Percentiles rank a stretch among this genome's conserved stretches.
These are phyloP conservation scores for Sanghuangporus baumii DNA, from an alignment of 1,284 basidiomycete genomes.

Conservation along the genomic window DNA sequence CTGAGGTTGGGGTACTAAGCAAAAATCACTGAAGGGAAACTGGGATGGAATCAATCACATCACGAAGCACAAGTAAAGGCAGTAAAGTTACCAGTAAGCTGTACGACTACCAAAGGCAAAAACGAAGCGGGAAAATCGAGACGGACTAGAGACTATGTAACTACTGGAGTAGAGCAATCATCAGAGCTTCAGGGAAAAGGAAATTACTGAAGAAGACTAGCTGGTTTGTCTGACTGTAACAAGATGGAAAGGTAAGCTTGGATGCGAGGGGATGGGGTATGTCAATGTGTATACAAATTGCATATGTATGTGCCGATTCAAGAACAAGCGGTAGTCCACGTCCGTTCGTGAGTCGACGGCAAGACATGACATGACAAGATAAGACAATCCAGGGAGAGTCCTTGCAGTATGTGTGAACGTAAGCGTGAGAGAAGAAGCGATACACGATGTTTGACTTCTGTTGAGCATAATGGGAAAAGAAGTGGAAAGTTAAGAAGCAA, in stretches of 20 bases:
- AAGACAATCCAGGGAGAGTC: constrained; percentile 19
- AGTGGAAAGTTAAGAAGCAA: constrained; percentile 9
- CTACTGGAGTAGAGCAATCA: neutral
- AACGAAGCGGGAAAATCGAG: neutral
- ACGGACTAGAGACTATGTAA: neutral
- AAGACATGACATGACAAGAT: constrained; percentile 17
- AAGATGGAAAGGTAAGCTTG: too few species aligned
- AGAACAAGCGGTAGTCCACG: constrained; percentile 58
- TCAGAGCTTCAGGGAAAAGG: neutral
- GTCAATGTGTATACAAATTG: constrained; percentile 32
- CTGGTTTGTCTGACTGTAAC: too few species aligned
- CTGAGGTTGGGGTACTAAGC: neutral
- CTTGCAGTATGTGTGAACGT: constrained; percentile 6
- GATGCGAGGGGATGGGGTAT: neutral
- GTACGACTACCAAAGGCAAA: neutral
- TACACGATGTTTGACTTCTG: neutral
- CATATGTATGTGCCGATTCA: constrained; percentile 27
- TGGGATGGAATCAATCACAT: neutral
- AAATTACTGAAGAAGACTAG: too few species aligned
- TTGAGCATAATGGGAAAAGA: constrained; percentile 15
- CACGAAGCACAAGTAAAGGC: neutral
- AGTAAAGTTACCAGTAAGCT: neutral
- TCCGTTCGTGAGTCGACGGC: constrained; percentile 39
- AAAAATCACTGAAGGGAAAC: neutral
- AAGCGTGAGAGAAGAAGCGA: constrained; percentile 1